Base-by-base conservation (phyloP, 2,329 filamentous ascomycete species). In the Cadophora sp. region DNA sequence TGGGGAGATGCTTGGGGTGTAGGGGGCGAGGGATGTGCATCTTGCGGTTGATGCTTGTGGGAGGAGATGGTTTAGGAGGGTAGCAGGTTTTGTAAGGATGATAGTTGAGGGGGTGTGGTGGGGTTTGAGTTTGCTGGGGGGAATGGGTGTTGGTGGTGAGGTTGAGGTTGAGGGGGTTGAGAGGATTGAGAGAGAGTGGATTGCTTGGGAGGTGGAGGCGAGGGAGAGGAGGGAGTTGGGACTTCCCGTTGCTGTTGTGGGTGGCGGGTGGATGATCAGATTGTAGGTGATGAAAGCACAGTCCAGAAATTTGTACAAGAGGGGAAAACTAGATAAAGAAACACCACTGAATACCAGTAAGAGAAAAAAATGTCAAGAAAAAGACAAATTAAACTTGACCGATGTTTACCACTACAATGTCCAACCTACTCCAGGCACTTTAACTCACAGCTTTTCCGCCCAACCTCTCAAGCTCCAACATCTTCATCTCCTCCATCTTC, bases 401-500 rank as follows among this genome's bases (percentile, higher is more conserved):
- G 11, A 39, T 9, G 2, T 39, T 39, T 6, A 39, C 36, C 36
- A 11, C 36, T 9, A 2, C 4, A 39, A 13, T 39, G 13, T 43
- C 39, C 39, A 43, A 43, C 16, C 16, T 9, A 14, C 13, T 9
- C 11, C 4, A 13, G 4, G 16, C 39, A 14, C 39, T 43, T 30
- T 4, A 30, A 6, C 43, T n/a, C 33, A 22, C 33, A n/a, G 22
- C 2, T 16, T 27, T 27, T 16, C 58, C 27, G 4, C 58, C 7
- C 45, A 73, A 43, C 51, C 72, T 70, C 72, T 79, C 78, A 50
- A 79, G 73, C 70, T 84, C 83, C 66, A 79, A 74, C 70, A 76
- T 78, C 74, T 78, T 80, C 80, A 83, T 81, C 72, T 77, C 76
- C 58, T 78, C 77, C 68, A 83, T 79, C n/a, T 77, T 73, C 65